These are phyloP conservation scores for Hypoxylon sp. DNA, from an alignment of 2,329 filamentous ascomycete species.

Conservation along the genomic window DNA sequence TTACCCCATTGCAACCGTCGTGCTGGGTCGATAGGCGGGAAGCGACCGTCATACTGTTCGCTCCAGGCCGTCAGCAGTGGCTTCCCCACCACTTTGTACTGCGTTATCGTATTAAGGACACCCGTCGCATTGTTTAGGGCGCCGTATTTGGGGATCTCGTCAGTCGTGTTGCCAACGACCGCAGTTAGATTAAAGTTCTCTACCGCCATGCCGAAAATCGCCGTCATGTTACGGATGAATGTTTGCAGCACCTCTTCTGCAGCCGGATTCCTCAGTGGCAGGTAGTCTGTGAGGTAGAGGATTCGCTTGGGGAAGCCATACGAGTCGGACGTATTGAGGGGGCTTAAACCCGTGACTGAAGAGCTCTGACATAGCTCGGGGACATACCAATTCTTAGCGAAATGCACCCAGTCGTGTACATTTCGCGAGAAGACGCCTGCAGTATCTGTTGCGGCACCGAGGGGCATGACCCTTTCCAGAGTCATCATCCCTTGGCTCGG, in stretches of 20 bases:
- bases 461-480: conserved; percentile 47
- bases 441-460: conserved; percentile 50
- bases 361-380: conserved; percentile 54
- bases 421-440: conserved; percentile 51
- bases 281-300: conserved; percentile 59
- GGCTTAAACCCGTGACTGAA: conserved; percentile 57
- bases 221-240: conserved; percentile 56
- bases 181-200: conserved; percentile 58
- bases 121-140: conserved; percentile 50
- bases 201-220: conserved; percentile 57
- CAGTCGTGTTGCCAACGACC: conserved; percentile 52
- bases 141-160: conserved; percentile 48
- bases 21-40: conserved; percentile 58
- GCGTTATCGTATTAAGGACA: conserved; percentile 54
- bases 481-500: conserved; percentile 50
- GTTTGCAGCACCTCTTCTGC: conserved; percentile 57
- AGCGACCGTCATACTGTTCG: conserved; percentile 56
- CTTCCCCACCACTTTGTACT: conserved; percentile 54
- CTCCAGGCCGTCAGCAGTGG: conserved; percentile 55
- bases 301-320: conserved; percentile 57
- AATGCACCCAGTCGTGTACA: conserved; percentile 53
- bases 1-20: conserved; percentile 51
- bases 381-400: conserved; percentile 58
- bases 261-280: conserved; percentile 59
- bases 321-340: conserved; percentile 55